Percentiles rank a stretch among this genome's conserved stretches.
phyloP scores from a whole-genome alignment of 202 grass and related monocot genomes.

The Carex arenaria region DNA sequence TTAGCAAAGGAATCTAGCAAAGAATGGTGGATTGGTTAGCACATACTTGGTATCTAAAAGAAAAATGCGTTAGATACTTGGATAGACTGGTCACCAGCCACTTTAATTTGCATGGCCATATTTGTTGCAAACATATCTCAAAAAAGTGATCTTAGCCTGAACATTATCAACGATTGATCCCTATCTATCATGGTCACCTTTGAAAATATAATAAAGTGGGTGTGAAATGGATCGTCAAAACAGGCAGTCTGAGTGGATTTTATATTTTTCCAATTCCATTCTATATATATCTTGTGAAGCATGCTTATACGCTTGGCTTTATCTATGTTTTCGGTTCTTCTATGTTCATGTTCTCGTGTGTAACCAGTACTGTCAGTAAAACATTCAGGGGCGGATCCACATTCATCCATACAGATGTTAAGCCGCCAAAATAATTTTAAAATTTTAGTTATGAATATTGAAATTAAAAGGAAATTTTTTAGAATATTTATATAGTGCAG shows the following conservation, averaged over 20 bases:
- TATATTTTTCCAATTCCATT: background rate
- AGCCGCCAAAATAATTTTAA: no score
- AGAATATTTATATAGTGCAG: no score
- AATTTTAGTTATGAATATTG: no score
- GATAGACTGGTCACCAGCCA: constrained; percentile 19
- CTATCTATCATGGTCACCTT: constrained; percentile 14
- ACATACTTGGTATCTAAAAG: constrained; percentile 8
- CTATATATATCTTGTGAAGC: background rate
- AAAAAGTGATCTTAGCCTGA: constrained; percentile 2
- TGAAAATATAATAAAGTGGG: constrained; percentile 5
- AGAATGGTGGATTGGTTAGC: constrained; percentile 10
- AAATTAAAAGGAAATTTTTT: no score
- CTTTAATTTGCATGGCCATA: constrained; percentile 12
- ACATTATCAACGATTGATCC: background rate
- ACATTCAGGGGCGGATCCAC: no score
- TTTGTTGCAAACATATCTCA: constrained; percentile 10
- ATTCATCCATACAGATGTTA: no score
- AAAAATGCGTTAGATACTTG: background rate
- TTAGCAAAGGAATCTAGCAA: constrained; percentile 18
- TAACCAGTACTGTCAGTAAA: no score
- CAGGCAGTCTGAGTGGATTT: background rate
- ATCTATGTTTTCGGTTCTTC: background rate
- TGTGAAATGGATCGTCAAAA: background rate
- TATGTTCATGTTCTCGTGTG: background rate
- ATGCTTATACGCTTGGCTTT: background rate